Evolutionary conservation across 2,329 filamentous ascomycete genomes (phyloP).

Genomic region (Elsinoe perseae): DNA sequence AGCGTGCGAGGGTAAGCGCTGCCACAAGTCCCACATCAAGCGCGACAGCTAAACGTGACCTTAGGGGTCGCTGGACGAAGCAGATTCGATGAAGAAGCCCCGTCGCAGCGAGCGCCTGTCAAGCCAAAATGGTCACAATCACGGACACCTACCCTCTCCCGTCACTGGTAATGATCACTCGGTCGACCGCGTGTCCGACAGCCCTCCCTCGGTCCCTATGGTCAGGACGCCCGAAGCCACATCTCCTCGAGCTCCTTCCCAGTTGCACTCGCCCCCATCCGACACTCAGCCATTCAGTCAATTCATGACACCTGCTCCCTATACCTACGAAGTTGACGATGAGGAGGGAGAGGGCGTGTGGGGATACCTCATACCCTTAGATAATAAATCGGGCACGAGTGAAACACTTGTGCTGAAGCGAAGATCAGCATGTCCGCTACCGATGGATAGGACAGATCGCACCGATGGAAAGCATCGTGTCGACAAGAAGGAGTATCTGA

Average conservation of each 20-base stretch:
- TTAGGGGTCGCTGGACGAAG: constrained; percentile 59
- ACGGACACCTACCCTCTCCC: constrained; percentile 70
- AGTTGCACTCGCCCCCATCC: constrained; percentile 57
- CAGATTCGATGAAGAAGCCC: constrained; percentile 62
- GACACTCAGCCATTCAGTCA: constrained; percentile 78
- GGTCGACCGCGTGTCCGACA: constrained; percentile 3
- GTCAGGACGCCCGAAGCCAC: constrained; percentile 40
- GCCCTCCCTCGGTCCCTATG: constrained; percentile 2
- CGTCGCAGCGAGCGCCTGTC: constrained; percentile 67
- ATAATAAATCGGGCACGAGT: constrained; percentile 45
- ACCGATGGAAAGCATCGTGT: constrained; percentile 39
- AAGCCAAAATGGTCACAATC: constrained; percentile 28
- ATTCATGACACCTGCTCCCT: constrained; percentile 60
- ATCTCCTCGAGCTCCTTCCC: constrained; percentile 26
- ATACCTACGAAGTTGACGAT: constrained; percentile 77
- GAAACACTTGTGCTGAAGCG: constrained; percentile 66
- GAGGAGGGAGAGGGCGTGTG: constrained; percentile 81
- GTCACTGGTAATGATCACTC: constrained; percentile 59
- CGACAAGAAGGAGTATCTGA: constrained; percentile 46
- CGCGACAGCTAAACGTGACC: background rate
- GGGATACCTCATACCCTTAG: constrained; percentile 85
- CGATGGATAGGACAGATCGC: constrained; percentile 34
- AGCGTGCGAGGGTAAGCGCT: constrained; percentile 63
- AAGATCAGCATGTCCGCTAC: constrained; percentile 60
- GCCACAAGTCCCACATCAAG: background rate